Evolutionary conservation across 441 rosid genomes (phyloP).

Genomic region (Pelargonium citronellum): DNA sequence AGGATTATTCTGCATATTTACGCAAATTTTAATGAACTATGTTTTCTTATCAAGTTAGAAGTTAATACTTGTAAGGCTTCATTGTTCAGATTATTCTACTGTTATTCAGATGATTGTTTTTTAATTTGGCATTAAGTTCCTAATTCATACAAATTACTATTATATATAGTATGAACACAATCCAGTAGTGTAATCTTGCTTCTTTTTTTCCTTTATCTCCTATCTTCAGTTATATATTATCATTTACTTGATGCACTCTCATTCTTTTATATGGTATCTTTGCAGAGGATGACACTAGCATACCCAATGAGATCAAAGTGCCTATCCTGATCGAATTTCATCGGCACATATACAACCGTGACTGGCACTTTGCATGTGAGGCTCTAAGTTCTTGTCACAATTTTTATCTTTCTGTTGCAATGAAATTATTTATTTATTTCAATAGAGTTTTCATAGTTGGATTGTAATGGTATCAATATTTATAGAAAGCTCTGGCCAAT

Average conservation of each 20-base stretch:
- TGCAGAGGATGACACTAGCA: constrained; percentile 97
- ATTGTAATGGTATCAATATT: no score
- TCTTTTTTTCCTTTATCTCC: not conserved
- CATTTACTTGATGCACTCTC: not conserved
- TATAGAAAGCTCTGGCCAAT: no score
- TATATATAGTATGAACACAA: not conserved
- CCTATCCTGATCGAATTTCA: constrained; percentile 77
- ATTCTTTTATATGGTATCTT: constrained; percentile 14
- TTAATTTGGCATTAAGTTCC: not conserved
- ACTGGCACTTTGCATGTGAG: constrained; percentile 94
- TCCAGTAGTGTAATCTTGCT: not conserved
- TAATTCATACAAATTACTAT: not conserved
- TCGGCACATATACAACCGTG: constrained; percentile 59
- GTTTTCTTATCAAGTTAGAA: not conserved
- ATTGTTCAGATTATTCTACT: not conserved
- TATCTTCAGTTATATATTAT: not conserved
- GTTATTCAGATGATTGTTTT: not conserved
- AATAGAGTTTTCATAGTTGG: no score
- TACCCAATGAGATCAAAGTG: constrained; percentile 72
- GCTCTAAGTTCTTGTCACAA: constrained; percentile 8
- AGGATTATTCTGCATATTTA: no score
- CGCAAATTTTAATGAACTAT: not conserved
- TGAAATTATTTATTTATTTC: not conserved
- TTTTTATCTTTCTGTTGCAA: constrained; percentile 3
- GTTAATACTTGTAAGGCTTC: not conserved